A percentile compares a stretch with the other conserved stretches of the same genome.
phyloP scores from a whole-genome alignment of 208 protist genomes.

The Leishmania aethiopica region DNA sequence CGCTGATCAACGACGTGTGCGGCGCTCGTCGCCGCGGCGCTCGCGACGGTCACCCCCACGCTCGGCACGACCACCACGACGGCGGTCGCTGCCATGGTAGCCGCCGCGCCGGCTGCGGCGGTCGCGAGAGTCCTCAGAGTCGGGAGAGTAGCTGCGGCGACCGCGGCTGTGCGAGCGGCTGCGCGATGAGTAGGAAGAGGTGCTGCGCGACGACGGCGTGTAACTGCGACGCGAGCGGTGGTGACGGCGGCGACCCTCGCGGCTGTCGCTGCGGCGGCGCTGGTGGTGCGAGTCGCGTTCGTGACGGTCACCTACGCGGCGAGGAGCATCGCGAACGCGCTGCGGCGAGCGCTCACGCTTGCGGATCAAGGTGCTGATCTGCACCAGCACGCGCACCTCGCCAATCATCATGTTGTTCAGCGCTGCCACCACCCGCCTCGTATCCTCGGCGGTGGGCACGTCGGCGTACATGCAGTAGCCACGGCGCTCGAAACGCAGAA shows the following conservation, averaged over 20 bases:
- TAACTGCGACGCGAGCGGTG: conserved; percentile 39
- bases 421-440: conserved; percentile 39
- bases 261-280: conserved; percentile 28
- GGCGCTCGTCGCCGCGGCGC: conserved; percentile 25
- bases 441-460: conserved; percentile 33
- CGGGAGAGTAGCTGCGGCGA: conserved; percentile 25
- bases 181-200: conserved; percentile 14
- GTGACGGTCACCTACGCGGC: conserved; percentile 4
- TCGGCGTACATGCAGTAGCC: conserved; percentile 70
- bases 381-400: conserved; percentile 56
- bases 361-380: conserved; percentile 42
- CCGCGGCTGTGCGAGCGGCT: conserved; percentile 29
- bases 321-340: conserved; percentile 14
- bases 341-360: conserved; percentile 29
- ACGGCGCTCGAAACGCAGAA: conserved; percentile 53
- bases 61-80: conserved; percentile 14
- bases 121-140: conserved; percentile 28
- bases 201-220: conserved; percentile 20
- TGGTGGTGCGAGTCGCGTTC: neutral
- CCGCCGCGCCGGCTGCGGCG: conserved; percentile 15
- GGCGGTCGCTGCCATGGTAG: conserved; percentile 12
- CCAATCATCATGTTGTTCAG: conserved; percentile 54
- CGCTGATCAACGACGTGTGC: conserved; percentile 16
- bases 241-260: conserved; percentile 24
- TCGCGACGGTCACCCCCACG: conserved; percentile 17